Conservation (phyloP, 2,329 filamentous ascomycete species). For the Penicillium palitans region DNA sequence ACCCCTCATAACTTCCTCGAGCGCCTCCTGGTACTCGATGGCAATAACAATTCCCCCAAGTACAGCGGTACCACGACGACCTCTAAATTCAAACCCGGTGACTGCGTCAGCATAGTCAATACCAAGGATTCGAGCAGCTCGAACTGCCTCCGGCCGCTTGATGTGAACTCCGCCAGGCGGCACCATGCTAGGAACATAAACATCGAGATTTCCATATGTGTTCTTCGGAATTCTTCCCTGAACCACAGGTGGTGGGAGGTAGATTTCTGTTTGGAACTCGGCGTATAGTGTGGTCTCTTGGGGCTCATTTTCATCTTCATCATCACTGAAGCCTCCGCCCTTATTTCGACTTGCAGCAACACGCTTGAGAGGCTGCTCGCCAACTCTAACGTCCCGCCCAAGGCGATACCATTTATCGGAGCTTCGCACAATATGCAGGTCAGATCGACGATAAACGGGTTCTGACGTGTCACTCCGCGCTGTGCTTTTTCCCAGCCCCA, state of each 20-base stretch:
- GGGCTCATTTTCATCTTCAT: constrained; percentile 48
- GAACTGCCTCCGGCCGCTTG: constrained; percentile 58
- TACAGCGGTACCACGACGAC: constrained; percentile 81
- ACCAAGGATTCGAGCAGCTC: constrained; percentile 72
- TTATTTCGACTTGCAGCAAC: constrained; percentile 52
- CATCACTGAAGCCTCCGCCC: constrained; percentile 34
- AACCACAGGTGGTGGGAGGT: constrained; percentile 73
- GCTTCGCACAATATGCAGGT: constrained; percentile 76
- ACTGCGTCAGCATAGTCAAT: constrained; percentile 89
- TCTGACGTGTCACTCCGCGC: constrained; percentile 60
- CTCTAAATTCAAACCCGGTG: constrained; percentile 85
- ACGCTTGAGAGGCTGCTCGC: constrained; percentile 81
- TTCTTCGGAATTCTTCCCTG: constrained; percentile 68
- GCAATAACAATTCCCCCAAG: constrained; percentile 77
- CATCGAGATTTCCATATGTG: constrained; percentile 61
- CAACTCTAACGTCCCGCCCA: constrained; percentile 73
- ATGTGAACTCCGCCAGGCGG: constrained; percentile 61
- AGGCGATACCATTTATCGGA: constrained; percentile 89
- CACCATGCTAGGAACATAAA: constrained; percentile 65
- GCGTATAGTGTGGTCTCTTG: constrained; percentile 62
- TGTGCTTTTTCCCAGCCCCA: constrained; percentile 55
- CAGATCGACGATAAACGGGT: constrained; percentile 75
- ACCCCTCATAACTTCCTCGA: constrained; percentile 67
- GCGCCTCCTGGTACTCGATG: constrained; percentile 67
- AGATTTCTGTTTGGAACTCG: constrained; percentile 65